A percentile compares a stretch with the other conserved stretches of the same genome.
Evolutionary conservation across 257 asterid genomes (phyloP).

Genomic region (Solanum corneliomulleri): DNA sequence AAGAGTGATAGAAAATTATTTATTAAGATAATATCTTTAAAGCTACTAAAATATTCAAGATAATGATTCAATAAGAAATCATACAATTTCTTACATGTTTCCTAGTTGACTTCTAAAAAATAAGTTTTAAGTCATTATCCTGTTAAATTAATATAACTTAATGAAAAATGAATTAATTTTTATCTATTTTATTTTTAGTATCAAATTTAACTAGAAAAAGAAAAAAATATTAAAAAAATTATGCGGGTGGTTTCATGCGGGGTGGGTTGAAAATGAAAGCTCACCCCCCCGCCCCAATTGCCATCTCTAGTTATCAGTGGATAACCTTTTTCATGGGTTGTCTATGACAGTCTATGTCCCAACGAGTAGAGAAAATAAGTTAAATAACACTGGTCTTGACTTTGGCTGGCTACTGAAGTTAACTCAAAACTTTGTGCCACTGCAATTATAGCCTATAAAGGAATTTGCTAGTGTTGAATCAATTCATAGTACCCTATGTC

Average conservation of each 20-base stretch:
- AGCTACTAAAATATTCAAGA: too few relatives aligned
- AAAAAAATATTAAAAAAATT: too few relatives aligned
- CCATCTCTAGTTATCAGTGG: neutral
- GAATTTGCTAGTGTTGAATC: neutral
- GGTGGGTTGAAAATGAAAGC: too few relatives aligned
- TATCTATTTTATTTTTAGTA: too few relatives aligned
- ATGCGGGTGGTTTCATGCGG: too few relatives aligned
- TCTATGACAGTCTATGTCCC: neutral
- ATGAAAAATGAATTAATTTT: too few relatives aligned
- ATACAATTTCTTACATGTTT: neutral
- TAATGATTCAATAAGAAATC: too few relatives aligned
- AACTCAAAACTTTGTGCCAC: neutral
- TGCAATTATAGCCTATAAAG: neutral
- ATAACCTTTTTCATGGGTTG: neutral
- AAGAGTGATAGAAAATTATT: neutral
- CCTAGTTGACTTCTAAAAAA: neutral
- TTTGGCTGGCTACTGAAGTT: neutral
- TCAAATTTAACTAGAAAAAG: too few relatives aligned
- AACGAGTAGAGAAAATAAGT: neutral
- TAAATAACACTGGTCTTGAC: neutral
- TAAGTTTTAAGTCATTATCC: neutral
- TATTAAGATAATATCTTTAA: neutral
- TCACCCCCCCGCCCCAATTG: too few relatives aligned
- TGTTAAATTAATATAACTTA: too few relatives aligned
- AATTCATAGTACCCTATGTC: neutral